Evolutionary conservation across 106 monocot genomes (phyloP), one percentile per base, ranked within the genome.

Genomic region (Agapanthus africanus): DNA sequence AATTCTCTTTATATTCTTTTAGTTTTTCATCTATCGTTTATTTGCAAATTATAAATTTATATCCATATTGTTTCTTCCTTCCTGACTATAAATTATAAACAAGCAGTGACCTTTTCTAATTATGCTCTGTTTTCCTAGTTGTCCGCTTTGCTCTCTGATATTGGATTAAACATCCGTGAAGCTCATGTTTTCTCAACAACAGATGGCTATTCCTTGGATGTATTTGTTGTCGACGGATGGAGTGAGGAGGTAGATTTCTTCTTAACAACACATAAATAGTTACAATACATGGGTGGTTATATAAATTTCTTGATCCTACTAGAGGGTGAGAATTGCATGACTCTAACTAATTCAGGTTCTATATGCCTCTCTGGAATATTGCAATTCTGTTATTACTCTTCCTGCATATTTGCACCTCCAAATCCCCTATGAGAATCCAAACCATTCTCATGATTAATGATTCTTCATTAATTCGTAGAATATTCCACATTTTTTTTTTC

Each of bases 201-300:
- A 7, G 90, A 90, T 80, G 83, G 85, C 70, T 90, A 78, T 76
- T 85, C 90, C 33, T 80, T 90, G 65, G 85, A 86, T 75, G 80
- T 85, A 61, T 90, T 90, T 80, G 90, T 90, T 70, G 90, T 90
- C 37, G 90, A 80, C 44, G 90, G 90, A 63, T 90, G 90, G 90
- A 57, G 41, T 26, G 73, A 65, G 44, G 85, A 85, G 82, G 90
- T 90, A 80, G 22, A 18, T n/a, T n/a, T n/a, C n/a, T n/a, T n/a
- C n/a, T n/a, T n/a, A n/a, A n/a, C n/a, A n/a, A n/a, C n/a, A n/a
- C n/a, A n/a, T n/a, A n/a, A n/a, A n/a, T n/a, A n/a, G n/a, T n/a
- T n/a, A n/a, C n/a, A n/a, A n/a, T n/a, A n/a, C n/a, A n/a, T n/a
- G n/a, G n/a, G n/a, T n/a, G n/a, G n/a, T n/a, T n/a, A n/a, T n/a